Conservation (phyloP, 2,329 filamentous ascomycete species). For the Colletotrichum phormii region DNA sequence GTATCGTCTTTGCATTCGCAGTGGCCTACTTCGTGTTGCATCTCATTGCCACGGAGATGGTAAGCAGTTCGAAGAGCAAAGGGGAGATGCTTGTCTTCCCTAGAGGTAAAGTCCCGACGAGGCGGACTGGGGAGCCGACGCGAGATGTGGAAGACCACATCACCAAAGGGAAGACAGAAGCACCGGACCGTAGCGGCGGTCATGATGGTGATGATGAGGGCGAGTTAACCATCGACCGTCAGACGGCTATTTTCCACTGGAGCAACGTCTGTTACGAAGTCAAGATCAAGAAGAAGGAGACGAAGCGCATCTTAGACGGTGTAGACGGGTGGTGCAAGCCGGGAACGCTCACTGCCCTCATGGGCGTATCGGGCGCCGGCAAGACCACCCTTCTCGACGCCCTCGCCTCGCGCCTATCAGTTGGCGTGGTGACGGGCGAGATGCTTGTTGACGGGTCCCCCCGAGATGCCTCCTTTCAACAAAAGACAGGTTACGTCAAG, state of each 20-base stretch:
- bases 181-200: neutral
- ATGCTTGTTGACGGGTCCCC: conserved; percentile 76
- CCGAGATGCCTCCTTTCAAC: conserved; percentile 75
- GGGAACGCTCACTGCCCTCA: conserved; percentile 77
- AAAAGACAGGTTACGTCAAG: conserved; percentile 78
- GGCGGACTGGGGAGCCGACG: conserved; percentile 1
- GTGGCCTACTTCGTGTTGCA: conserved; percentile 13
- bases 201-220: conserved; percentile 36
- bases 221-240: conserved; percentile 44
- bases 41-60: conserved; percentile 25
- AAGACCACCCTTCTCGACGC: conserved; percentile 83
- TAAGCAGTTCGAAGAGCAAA: conserved; percentile 23
- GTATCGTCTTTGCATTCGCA: conserved; percentile 24
- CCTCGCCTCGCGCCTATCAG: conserved; percentile 77
- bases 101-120: conserved; percentile 1
- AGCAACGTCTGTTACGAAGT: conserved; percentile 80
- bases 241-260: conserved; percentile 79
- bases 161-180: conserved; percentile 20
- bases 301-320: conserved; percentile 74
- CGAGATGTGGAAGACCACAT: conserved; percentile 15
- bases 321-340: conserved; percentile 83
- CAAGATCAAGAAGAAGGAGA: conserved; percentile 71
- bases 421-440: conserved; percentile 78
- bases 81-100: conserved; percentile 34
- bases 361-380: conserved; percentile 80